Base-by-base conservation (phyloP, 1,284 basidiomycete species). In the Marasmius fiardii region DNA sequence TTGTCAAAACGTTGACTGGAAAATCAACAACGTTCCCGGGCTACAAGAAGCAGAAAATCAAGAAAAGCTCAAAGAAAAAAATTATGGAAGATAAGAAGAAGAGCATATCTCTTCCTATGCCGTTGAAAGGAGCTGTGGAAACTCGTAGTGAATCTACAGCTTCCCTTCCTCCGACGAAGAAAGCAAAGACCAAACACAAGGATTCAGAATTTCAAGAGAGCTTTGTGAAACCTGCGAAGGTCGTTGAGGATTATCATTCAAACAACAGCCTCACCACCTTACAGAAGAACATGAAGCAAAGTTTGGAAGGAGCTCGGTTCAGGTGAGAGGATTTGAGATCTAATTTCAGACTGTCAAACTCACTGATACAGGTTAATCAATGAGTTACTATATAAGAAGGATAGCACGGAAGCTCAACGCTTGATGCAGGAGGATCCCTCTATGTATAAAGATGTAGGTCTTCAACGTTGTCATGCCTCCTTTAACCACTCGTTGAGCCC, bases 381-480 rank as follows among this genome's bases (percentile, higher is more conserved):
- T 67, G 93, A 95, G 73, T 80, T 80, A 48, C 73, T 97, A 23
- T 97, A 96, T 74, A 92, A 92, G 61, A 89, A 86, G 1, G 81
- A 84, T 55, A 93, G 93, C 61, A 72, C 71, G 23, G 78, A 88
- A 52, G 92, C 93, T 5, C 80, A 83, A 56, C 74, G 82, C 54
- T 83, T 95, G 81, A 93, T 97, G 87, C 81, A 81, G 65, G 80
- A 88, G 49, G 88, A 94, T 64, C 85, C 89, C 8, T 76, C 78
- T 45, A 77, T 89, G 18, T 94, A 90, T 63, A 75, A 84, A 51
- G 92, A 94, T 67, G 93, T 92, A 51, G 55, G 35, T 70, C 66
- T 63, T 58, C 52, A 43, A n/a, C 10, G 33, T 8, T 45, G 45
- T 16, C 8, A 12, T 34, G 35, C 21, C 44, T 44, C 31, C n/a